Conservation (phyloP, 768 basidiomycete species). For the Termitomyces sp. region DNA sequence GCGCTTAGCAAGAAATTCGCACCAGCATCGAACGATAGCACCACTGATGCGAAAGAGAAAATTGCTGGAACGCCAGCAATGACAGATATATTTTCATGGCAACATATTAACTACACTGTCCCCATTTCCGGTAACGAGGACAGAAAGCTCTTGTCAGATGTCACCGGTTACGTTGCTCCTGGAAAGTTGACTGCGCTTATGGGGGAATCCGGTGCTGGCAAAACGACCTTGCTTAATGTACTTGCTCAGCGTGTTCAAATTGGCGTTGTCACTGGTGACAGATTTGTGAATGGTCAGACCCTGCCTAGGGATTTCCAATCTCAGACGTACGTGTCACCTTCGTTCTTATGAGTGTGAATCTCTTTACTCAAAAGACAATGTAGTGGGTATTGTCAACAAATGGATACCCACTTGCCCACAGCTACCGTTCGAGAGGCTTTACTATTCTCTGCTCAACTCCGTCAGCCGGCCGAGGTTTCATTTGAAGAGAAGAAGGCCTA, state of each 20-base stretch:
- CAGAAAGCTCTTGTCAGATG: constrained; percentile 55
- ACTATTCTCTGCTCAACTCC: constrained; percentile 70
- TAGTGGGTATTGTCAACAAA: constrained; percentile 78
- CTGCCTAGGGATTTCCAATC: constrained; percentile 40
- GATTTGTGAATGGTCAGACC: constrained; percentile 34
- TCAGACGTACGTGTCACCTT: constrained; percentile 35
- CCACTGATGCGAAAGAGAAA: constrained; percentile 20
- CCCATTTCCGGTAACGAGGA: constrained; percentile 36
- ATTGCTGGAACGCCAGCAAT: constrained; percentile 26
- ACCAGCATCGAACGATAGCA: constrained; percentile 1
- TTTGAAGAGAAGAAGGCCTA: constrained; percentile 72
- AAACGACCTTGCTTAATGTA: constrained; percentile 41
- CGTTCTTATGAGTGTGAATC: not conserved
- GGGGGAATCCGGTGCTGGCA: constrained; percentile 37
- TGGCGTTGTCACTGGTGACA: constrained; percentile 33
- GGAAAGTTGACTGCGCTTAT: constrained; percentile 65
- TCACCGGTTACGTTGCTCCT: constrained; percentile 75
- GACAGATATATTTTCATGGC: constrained; percentile 65
- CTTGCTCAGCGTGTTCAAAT: constrained; percentile 29
- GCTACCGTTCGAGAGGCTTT: constrained; percentile 79
- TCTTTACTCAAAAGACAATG: not conserved
- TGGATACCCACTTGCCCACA: constrained; percentile 71
- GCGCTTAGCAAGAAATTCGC: constrained; percentile 28
- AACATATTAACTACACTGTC: constrained; percentile 53
- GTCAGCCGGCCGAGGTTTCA: constrained; percentile 64